Base-by-base conservation (phyloP, 345 rosid species). In the Arabis alpina region DNA sequence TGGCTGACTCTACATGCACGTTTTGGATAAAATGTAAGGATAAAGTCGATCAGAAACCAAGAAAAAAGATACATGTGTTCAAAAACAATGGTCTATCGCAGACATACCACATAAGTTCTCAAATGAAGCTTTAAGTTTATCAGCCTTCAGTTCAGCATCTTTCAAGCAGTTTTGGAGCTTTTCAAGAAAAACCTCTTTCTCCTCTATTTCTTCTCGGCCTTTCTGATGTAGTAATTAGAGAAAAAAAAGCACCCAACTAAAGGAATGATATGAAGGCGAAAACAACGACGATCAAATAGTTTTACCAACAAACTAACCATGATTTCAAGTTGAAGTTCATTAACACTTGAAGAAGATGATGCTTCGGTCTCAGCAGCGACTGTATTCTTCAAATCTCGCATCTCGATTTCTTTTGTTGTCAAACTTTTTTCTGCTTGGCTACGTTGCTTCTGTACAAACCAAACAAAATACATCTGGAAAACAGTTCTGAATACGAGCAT, bases 281-380 rank as follows among this genome's bases (percentile, higher is more conserved):
- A 9, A 49, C 64, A 68, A 54, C 55, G 30, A 39, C 37, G 28
- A 47, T 39, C 3, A 60, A 52, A 60, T 19, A 52, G 34, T 15
- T 24, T 60, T 14, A 44, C 64, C 68, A 53, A 40, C 74, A 60
- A 73, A 77, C 95, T 69, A 73, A 94, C 97, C 52, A 84, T 81
- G 74, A 91, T 87, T 80, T 94, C 99, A 82, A 80, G 84, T 61
- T 57, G 78, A 76, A 88, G 90, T 82, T 94, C 96, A 66, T 88
- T 86, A 73, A 88, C 88, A 72, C 79, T 80, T 74, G 91, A 84
- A 50, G 74, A 74, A 56, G 87, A 43, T 54, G 82, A 62, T 56
- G 75, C 16, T 60, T 73, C 81, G 39, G 80, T 75, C 68, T 83
- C 91, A 32, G 79, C 77, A 68, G 60, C 82, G 64, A 60, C 53